These are phyloP conservation scores for Epichloe elymi DNA, from an alignment of 2,329 filamentous ascomycete genomes.

Conservation along the genomic window DNA sequence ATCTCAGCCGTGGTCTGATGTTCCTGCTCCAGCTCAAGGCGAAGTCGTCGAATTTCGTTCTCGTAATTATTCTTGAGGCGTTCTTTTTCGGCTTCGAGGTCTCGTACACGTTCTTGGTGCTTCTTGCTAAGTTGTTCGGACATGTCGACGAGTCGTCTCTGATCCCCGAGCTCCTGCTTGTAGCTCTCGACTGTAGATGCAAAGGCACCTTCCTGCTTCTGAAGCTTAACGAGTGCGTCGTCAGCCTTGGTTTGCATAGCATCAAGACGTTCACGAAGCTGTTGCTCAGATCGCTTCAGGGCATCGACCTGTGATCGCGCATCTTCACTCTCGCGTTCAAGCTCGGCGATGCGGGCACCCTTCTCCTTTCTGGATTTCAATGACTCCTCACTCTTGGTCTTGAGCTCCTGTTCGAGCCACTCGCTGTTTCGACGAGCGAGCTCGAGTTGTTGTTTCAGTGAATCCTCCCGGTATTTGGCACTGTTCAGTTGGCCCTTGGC, in stretches of 20 bases:
- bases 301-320: slow-evolving; percentile 63
- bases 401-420: slow-evolving; percentile 84
- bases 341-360: slow-evolving; percentile 72
- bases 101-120: slow-evolving; percentile 55
- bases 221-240: slow-evolving; percentile 66
- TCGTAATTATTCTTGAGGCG: slow-evolving; percentile 51
- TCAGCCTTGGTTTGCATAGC: slow-evolving; percentile 80
- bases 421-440: slow-evolving; percentile 81
- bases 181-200: slow-evolving; percentile 76
- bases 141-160: slow-evolving; percentile 68
- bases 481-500: slow-evolving; percentile 68
- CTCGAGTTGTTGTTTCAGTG: slow-evolving; percentile 79
- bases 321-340: slow-evolving; percentile 83
- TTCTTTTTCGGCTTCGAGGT: slow-evolving; percentile 52
- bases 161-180: slow-evolving; percentile 71
- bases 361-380: slow-evolving; percentile 92
- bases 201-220: slow-evolving; percentile 73
- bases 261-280: slow-evolving; percentile 67
- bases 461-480: slow-evolving; percentile 82
- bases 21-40: slow-evolving; percentile 43
- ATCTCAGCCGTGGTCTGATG: slow-evolving; percentile 31
- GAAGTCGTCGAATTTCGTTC: slow-evolving; percentile 41
- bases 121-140: slow-evolving; percentile 65
- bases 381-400: slow-evolving; percentile 76
- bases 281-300: slow-evolving; percentile 65